These are phyloP conservation scores for Euphrasia arctica DNA, from an alignment of 305 asterid genomes.

Conservation along the genomic window DNA sequence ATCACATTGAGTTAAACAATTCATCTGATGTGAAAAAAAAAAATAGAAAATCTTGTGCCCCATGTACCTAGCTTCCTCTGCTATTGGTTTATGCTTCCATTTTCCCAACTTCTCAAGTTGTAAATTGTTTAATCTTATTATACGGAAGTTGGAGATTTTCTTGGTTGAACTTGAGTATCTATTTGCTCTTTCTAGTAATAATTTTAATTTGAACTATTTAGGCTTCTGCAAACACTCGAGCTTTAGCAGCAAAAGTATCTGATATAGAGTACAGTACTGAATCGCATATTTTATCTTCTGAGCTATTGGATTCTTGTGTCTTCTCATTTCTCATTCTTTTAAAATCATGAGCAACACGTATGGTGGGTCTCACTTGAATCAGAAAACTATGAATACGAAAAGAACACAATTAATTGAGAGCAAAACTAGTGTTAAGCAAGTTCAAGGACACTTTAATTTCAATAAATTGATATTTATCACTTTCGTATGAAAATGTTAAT, in stretches of 20 bases:
- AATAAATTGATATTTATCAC: neutral
- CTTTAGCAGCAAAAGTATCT: neutral
- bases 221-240: neutral
- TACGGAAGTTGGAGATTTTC: neutral
- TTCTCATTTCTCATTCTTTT: neutral
- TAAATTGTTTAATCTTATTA: neutral
- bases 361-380: neutral
- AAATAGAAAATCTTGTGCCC: too few species aligned
- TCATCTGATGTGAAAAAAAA: too few species aligned
- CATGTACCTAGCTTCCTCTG: too few species aligned
- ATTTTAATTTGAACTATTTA: neutral
- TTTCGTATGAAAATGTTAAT: neutral
- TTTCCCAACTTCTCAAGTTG: neutral
- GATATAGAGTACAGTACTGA: neutral
- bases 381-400: neutral
- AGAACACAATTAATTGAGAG: neutral
- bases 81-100: neutral
- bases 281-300: neutral
- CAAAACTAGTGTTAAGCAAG: neutral
- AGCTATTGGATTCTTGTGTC: neutral
- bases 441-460: conserved; percentile 1
- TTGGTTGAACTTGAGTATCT: neutral
- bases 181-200: neutral
- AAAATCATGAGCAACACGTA: neutral
- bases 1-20: too few species aligned